phyloP scores from a whole-genome alignment of 148 eudicot species.

The Fagopyrum tataricum region DNA sequence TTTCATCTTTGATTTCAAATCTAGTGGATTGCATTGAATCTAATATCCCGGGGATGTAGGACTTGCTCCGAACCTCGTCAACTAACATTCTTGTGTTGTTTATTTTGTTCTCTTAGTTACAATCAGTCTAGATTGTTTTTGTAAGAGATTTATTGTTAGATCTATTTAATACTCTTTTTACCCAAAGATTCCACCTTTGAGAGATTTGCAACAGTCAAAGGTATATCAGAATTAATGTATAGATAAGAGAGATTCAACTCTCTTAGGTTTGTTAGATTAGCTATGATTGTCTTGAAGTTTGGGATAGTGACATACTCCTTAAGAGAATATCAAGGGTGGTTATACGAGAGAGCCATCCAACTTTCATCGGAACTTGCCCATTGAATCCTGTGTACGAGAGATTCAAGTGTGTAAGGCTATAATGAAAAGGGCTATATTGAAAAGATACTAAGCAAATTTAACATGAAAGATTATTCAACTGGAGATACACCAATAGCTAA shows the following conservation, averaged over 20 bases:
- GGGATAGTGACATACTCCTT: not conserved
- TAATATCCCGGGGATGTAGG: too few species aligned
- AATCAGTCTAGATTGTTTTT: too few species aligned
- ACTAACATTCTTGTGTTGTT: too few species aligned
- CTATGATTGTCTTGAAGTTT: not conserved
- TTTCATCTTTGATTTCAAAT: too few species aligned
- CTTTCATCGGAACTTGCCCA: conserved; percentile 14
- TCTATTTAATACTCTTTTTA: too few species aligned
- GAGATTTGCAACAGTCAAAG: conserved; percentile 14
- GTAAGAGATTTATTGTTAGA: too few species aligned
- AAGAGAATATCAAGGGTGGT: conserved; percentile 17
- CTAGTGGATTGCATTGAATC: too few species aligned
- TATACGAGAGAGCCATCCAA: conserved; percentile 11
- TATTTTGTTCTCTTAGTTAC: too few species aligned
- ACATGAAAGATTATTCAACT: not conserved
- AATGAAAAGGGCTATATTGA: not conserved
- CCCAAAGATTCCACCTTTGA: conserved; percentile 15
- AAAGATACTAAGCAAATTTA: not conserved
- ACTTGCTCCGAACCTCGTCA: too few species aligned
- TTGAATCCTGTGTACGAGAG: conserved; percentile 3
- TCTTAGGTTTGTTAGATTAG: conserved; percentile 6
- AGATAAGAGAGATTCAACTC: not conserved
- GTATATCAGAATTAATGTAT: conserved; percentile 8
- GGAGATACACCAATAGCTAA: not conserved
- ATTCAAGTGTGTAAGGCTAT: conserved; percentile 18